Conservation (phyloP, 2,329 filamentous ascomycete genomes). For the Volutella citrinella region DNA sequence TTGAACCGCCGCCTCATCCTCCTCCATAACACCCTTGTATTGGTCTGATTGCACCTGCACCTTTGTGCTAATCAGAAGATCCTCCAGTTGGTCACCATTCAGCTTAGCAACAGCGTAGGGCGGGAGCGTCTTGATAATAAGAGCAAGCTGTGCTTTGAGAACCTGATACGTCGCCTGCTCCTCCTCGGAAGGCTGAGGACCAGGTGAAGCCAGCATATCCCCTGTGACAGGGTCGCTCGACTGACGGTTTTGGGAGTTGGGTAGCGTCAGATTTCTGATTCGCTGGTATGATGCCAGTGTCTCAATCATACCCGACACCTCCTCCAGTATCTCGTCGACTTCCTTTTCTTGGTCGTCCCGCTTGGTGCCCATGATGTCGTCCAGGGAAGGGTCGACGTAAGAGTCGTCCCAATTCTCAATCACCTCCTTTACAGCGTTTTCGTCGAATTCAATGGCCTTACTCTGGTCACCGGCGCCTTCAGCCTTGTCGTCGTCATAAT, state of each 20-base stretch:
- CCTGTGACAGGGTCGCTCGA: slow-evolving; percentile 61
- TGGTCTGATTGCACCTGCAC: slow-evolving; percentile 71
- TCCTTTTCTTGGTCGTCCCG: slow-evolving; percentile 62
- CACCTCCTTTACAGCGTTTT: slow-evolving; percentile 49
- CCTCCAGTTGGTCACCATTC: slow-evolving; percentile 80
- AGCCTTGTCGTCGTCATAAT: slow-evolving; percentile 39
- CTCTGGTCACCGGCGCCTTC: slow-evolving; percentile 31
- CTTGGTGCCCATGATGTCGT: slow-evolving; percentile 50
- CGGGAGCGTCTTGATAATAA: slow-evolving; percentile 73
- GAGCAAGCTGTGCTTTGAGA: slow-evolving; percentile 69
- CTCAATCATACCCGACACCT: slow-evolving; percentile 73
- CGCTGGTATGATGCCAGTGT: slow-evolving; percentile 76
- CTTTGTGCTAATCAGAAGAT: slow-evolving; percentile 77
- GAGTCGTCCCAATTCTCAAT: slow-evolving; percentile 59
- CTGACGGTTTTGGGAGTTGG: slow-evolving; percentile 60
- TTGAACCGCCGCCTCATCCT: slow-evolving; percentile 66
- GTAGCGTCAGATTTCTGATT: slow-evolving; percentile 69
- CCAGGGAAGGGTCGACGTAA: slow-evolving; percentile 56
- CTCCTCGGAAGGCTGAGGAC: slow-evolving; percentile 63
- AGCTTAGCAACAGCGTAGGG: slow-evolving; percentile 85
- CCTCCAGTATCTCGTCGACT: slow-evolving; percentile 65
- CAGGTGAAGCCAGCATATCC: slow-evolving; percentile 66
- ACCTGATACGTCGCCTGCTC: slow-evolving; percentile 64
- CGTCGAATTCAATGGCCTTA: slow-evolving; percentile 44
- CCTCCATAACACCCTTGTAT: slow-evolving; percentile 77